Conservation (phyloP, 139 green algal genomes). For the Picochlorum sp. region DNA sequence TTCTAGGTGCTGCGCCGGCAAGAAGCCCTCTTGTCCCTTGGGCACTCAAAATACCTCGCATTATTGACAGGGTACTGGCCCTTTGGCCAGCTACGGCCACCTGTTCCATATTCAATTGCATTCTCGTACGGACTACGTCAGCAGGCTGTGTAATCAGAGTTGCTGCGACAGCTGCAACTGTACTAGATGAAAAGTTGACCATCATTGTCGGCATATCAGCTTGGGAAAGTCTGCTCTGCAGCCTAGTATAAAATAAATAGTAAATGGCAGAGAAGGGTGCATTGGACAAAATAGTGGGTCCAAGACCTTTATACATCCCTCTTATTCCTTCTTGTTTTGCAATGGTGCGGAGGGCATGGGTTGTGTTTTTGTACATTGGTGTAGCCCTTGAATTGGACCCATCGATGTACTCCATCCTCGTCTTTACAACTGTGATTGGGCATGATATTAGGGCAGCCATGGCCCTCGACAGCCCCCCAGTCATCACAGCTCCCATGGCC, state of each 20-base stretch:
- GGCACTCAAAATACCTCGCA: conserved; percentile 1
- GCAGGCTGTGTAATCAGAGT: conserved; percentile 77
- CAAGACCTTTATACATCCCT: conserved; percentile 59
- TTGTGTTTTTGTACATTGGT: conserved; percentile 43
- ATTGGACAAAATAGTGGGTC: conserved; percentile 73
- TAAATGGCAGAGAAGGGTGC: conserved; percentile 90
- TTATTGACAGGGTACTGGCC: not conserved
- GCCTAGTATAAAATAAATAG: conserved; percentile 82
- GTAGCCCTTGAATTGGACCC: not conserved
- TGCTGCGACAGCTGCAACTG: conserved; percentile 54
- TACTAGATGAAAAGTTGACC: conserved; percentile 60
- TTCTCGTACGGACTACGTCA: conserved; percentile 71
- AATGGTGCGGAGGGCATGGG: conserved; percentile 50
- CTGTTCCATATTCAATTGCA: conserved; percentile 48
- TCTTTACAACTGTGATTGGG: conserved; percentile 92
- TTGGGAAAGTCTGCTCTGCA: conserved; percentile 21
- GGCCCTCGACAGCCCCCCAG: conserved; percentile 54
- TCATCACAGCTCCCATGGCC: conserved; percentile 6
- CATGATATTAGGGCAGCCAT: conserved; percentile 64
- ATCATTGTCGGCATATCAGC: conserved; percentile 3
- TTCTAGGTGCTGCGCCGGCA: conserved; percentile 43
- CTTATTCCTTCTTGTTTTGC: conserved; percentile 33
- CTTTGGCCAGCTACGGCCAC: not conserved
- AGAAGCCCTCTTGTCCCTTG: conserved; percentile 11
- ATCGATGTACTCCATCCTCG: conserved; percentile 79